A percentile compares a stretch with the other conserved stretches of the same genome.
Conservation (phyloP, 805 yeast genomes). For the Wickerhamiella azymoides region DNA sequence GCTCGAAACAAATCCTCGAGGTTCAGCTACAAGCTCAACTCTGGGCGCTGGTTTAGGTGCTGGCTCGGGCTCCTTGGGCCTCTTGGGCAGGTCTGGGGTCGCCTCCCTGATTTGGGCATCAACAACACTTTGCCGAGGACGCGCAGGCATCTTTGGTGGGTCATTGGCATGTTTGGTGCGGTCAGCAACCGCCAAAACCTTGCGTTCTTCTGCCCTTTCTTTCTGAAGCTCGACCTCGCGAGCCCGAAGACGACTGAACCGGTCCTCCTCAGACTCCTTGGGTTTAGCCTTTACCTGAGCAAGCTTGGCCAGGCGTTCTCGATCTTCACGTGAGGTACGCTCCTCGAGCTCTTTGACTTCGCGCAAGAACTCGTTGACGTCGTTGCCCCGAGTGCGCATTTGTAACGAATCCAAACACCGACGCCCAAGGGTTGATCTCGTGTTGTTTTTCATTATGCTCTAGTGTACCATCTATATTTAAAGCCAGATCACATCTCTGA, state of each 20-base stretch:
- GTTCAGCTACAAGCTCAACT: background rate
- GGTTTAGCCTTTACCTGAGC: background rate
- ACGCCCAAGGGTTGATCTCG: background rate
- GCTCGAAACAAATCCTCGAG: conserved; percentile 2
- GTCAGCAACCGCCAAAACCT: background rate
- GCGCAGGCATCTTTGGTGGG: background rate
- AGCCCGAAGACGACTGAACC: conserved; percentile 2
- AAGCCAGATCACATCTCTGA: too few species aligned
- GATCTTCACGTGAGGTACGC: conserved; percentile 7
- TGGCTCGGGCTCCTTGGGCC: background rate
- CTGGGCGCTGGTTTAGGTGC: too few species aligned
- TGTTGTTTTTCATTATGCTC: too few species aligned
- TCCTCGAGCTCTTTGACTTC: conserved; percentile 9
- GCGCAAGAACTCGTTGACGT: conserved; percentile 8
- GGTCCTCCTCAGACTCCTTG: conserved; percentile 2
- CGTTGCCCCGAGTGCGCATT: conserved; percentile 3
- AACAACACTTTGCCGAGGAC: background rate
- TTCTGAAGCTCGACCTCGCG: conserved; percentile 4
- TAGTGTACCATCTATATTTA: too few species aligned
- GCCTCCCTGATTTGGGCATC: background rate
- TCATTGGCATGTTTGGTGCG: background rate
- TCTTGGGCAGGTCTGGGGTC: background rate
- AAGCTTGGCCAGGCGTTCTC: background rate
- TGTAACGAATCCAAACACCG: background rate
- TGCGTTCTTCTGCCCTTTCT: background rate